phyloP scores from a whole-genome alignment of 2,329 filamentous ascomycete genomes.

The Nemania sp. region DNA sequence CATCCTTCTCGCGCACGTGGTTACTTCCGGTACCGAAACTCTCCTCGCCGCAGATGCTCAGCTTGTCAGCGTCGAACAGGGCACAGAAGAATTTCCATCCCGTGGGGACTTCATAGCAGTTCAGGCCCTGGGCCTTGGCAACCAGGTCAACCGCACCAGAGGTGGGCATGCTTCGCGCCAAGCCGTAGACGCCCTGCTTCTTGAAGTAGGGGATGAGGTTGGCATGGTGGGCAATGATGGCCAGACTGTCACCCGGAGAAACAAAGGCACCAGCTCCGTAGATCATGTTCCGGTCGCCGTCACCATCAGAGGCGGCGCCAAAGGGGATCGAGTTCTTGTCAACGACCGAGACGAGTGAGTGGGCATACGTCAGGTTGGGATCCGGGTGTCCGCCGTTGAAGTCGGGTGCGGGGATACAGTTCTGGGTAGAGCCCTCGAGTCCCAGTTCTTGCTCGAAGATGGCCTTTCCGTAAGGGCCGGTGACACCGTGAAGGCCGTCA shows the following conservation, averaged over 20 bases:
- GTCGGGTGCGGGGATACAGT: constrained; percentile 89
- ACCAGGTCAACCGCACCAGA: constrained; percentile 94
- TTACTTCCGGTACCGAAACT: constrained; percentile 97
- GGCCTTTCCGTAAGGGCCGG: constrained; percentile 89
- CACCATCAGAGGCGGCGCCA: constrained; percentile 93
- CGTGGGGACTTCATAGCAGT: constrained; percentile 95
- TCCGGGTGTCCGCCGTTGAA: constrained; percentile 98
- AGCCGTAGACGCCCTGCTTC: constrained; percentile 92
- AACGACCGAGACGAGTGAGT: constrained; percentile 90
- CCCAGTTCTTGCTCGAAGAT: constrained; percentile 96
- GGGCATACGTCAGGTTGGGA: constrained; percentile 95
- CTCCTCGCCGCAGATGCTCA: constrained; percentile 98
- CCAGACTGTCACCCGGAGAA: constrained; percentile 93
- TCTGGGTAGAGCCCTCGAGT: constrained; percentile 77
- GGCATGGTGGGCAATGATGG: constrained; percentile 97
- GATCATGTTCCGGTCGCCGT: constrained; percentile 99
- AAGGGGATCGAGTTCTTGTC: constrained; percentile 93
- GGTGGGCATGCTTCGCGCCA: constrained; percentile 97
- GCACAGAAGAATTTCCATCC: constrained; percentile 99
- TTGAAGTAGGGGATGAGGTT: constrained; percentile 98
- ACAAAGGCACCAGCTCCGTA: constrained; percentile 97
- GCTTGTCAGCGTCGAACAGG: constrained; percentile 90
- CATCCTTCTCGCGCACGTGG: constrained; percentile 99
- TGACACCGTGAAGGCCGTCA: constrained; percentile 92
- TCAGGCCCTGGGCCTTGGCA: constrained; percentile 88